Evolutionary conservation across 2,329 filamentous ascomycete species (phyloP), one percentile per base, ranked within the genome.

Genomic region (Monilinia aucupariae): DNA sequence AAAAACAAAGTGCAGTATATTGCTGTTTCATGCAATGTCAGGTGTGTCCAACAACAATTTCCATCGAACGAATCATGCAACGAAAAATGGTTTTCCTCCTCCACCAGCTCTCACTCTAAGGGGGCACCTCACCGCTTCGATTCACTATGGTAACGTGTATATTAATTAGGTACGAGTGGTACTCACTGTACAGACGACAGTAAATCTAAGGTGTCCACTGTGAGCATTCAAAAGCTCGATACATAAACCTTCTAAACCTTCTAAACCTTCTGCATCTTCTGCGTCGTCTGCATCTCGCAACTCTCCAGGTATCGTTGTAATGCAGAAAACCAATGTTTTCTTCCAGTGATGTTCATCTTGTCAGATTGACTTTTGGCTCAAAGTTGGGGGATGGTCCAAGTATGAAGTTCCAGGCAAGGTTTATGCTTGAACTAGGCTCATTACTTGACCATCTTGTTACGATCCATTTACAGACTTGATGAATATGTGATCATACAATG

Each of bases 101-200:
- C 27, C 27, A 30, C 27, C 27, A 30, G 27, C 30, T 15, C 39
- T 45, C 49, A 45, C 45, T 41, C 39, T 47, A 47, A 32, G 27
- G 8, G 8, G 30, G 22, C n/a, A 58, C 25, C 54, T 58, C 54
- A 58, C 54, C 54, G 54, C 54, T 37, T 58, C 54, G 30, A 58
- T 47, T 58, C 41, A 58, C n/a, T 56, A 12, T 56, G 54, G 54
- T 47, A 56, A 56, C 54, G 53, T 56, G 53, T 55, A 55, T 43
- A 22, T 41, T 52, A 32, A n/a, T n/a, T n/a, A n/a, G n/a, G n/a
- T n/a, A n/a, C n/a, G n/a, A n/a, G n/a, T n/a, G n/a, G n/a, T n/a
- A n/a, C n/a, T n/a, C n/a, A n/a, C n/a, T n/a, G n/a, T n/a, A n/a
- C n/a, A n/a, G n/a, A n/a, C n/a, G 45, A 17, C 34, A 13, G 22